A percentile compares a stretch with the other conserved stretches of the same genome.
Conservation (phyloP, 75 land plant genomes). For the Sequoia sempervirens region DNA sequence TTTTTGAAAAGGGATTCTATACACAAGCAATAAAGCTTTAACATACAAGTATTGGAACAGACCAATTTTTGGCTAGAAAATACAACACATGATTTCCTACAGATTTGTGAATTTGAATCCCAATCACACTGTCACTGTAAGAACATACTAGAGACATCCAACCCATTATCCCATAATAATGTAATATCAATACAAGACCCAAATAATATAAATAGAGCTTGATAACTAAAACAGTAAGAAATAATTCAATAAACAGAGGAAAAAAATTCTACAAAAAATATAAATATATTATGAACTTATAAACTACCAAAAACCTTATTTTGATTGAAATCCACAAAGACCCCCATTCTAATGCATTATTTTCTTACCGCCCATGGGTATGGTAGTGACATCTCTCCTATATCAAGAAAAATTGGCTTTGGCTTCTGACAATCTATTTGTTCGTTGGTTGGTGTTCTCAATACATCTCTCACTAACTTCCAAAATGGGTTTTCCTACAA, state of each 20-base stretch:
- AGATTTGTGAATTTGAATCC: no score
- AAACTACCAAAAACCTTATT: neutral
- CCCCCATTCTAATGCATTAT: neutral
- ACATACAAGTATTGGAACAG: no score
- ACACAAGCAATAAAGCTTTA: neutral
- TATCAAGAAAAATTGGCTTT: conserved; percentile 93
- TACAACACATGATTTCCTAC: neutral
- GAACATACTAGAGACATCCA: neutral
- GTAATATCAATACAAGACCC: no score
- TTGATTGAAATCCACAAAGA: neutral
- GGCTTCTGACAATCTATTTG: conserved; percentile 86
- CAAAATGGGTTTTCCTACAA: no score
- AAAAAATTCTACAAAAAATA: neutral
- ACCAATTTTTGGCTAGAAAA: neutral
- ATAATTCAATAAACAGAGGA: neutral
- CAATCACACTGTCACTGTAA: neutral
- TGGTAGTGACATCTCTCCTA: conserved; percentile 86
- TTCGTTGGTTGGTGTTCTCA: conserved; percentile 58
- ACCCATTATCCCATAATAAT: neutral
- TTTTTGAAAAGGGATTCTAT: neutral
- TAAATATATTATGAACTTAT: neutral
- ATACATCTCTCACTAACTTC: no score
- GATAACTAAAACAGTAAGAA: neutral
- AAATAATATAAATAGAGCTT: no score
- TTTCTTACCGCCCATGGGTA: conserved; percentile 93